Conservation (phyloP, 331 rosid species). For the Malus hybrid region DNA sequence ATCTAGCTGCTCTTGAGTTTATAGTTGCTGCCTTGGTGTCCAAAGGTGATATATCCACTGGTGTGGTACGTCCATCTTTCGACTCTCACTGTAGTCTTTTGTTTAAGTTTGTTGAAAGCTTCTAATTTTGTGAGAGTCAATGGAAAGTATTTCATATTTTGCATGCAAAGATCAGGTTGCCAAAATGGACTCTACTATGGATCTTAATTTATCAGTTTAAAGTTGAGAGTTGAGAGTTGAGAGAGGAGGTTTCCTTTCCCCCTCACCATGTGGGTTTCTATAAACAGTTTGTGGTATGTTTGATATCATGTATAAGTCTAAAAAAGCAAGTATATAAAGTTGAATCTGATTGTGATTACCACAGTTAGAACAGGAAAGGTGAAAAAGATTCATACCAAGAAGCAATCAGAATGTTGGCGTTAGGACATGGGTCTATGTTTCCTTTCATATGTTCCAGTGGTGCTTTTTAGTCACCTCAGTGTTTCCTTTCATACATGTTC, state of each 20-base stretch:
- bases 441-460: neutral
- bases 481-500: no score
- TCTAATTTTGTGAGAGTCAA: neutral
- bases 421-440: neutral
- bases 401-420: neutral
- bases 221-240: neutral
- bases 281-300: neutral
- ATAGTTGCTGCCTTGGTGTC: conserved; percentile 74
- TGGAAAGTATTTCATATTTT: neutral
- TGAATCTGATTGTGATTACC: neutral
- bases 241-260: neutral
- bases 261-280: neutral
- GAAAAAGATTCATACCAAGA: neutral
- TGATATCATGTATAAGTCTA: neutral
- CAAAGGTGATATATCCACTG: conserved; percentile 79
- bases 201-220: neutral
- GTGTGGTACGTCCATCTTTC: conserved; percentile 54
- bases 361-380: neutral
- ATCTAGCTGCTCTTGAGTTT: conserved; percentile 89
- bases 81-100: conserved; percentile 5
- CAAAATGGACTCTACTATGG: neutral
- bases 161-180: neutral
- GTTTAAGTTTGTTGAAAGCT: conserved; percentile 2
- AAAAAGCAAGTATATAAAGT: neutral
- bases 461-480: neutral